phyloP scores from a whole-genome alignment of 2,329 filamentous ascomycete species.

The Plectosphaerella plurivora region DNA sequence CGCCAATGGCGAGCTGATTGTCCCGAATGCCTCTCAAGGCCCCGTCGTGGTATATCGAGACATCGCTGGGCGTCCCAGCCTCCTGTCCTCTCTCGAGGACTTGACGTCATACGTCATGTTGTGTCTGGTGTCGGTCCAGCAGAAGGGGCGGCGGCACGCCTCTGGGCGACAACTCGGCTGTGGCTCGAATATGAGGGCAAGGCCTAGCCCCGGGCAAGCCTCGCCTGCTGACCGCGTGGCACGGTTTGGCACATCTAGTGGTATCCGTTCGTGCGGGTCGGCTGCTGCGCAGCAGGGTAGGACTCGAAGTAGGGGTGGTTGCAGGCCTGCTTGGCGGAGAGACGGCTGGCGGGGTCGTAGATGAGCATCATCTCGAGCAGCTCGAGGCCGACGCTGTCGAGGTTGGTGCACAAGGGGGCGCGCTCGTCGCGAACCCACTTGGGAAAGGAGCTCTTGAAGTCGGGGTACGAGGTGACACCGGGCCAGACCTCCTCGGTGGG shows the following conservation, averaged over 20 bases:
- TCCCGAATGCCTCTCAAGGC: no score
- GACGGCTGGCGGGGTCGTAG: constrained; percentile 81
- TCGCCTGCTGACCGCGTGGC: not conserved
- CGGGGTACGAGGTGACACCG: constrained; percentile 88
- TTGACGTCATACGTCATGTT: no score
- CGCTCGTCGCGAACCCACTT: constrained; percentile 77
- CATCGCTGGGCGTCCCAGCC: no score
- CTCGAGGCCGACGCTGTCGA: constrained; percentile 69
- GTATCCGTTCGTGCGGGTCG: constrained; percentile 12
- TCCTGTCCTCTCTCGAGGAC: no score
- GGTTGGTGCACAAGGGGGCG: constrained; percentile 61
- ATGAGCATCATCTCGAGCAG: constrained; percentile 69
- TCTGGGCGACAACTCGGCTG: no score
- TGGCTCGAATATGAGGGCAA: no score
- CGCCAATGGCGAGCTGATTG: no score
- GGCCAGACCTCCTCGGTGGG: constrained; percentile 81
- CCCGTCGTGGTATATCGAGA: no score
- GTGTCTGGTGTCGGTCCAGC: no score
- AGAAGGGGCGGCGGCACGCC: no score
- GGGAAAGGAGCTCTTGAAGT: constrained; percentile 89
- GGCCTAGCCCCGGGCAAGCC: not conserved
- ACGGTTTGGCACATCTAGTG: constrained; percentile 13
- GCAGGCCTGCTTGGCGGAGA: constrained; percentile 85
- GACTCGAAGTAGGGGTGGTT: constrained; percentile 75
- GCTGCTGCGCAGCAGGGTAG: constrained; percentile 17